These are phyloP conservation scores for Syzygium syzygioides DNA, from an alignment of 441 rosid species.

Conservation along the genomic window DNA sequence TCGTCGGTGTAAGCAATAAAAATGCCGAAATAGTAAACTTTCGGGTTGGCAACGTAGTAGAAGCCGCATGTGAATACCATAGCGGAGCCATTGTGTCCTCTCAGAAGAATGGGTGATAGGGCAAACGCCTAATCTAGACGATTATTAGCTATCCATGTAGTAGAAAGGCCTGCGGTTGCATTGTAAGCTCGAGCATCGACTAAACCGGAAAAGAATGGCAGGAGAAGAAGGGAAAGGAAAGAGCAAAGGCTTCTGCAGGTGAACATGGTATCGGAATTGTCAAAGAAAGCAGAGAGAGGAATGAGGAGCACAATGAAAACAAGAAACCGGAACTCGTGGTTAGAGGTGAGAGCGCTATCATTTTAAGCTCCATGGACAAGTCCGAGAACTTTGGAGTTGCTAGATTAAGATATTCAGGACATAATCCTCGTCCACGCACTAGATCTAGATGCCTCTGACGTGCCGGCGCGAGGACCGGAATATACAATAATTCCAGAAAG, in stretches of 20 bases:
- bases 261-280: neutral
- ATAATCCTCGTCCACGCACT: neutral
- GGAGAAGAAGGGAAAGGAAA: neutral
- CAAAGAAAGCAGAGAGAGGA: neutral
- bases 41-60: neutral
- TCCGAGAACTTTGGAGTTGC: neutral
- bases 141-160: neutral
- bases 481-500: neutral
- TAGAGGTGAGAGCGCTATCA: neutral
- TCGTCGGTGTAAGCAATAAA: neutral
- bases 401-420: neutral
- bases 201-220: neutral
- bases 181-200: neutral
- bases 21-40: slow-evolving; percentile 14
- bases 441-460: neutral
- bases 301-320: neutral
- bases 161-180: neutral
- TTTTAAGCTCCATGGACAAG: neutral
- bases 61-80: neutral
- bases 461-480: neutral
- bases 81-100: neutral
- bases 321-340: neutral
- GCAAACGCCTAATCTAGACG: neutral
- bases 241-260: neutral
- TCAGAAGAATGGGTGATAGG: neutral